These are phyloP conservation scores for Linum trigynum DNA, from an alignment of 345 rosid species.

Conservation along the genomic window DNA sequence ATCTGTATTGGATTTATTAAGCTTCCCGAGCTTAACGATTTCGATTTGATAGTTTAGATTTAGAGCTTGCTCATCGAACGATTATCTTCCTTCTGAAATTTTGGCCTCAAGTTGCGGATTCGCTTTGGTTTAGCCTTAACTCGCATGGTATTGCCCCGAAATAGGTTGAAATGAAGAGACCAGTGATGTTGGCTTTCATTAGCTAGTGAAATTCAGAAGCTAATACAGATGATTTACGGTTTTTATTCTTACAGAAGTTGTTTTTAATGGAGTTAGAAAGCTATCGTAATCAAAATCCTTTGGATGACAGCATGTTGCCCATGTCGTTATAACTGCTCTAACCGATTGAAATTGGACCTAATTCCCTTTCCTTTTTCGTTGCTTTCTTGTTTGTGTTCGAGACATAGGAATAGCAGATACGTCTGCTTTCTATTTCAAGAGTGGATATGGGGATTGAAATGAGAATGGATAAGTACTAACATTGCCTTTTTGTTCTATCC, in stretches of 20 bases:
- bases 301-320: not conserved
- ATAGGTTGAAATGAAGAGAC: not conserved
- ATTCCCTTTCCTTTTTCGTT: not conserved
- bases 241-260: no score
- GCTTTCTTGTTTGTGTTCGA: not conserved
- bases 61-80: not conserved
- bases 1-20: not conserved
- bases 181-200: not conserved
- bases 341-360: not conserved
- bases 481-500: conserved; percentile 3
- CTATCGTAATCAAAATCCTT: no score
- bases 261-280: no score
- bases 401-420: not conserved
- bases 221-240: not conserved
- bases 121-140: not conserved
- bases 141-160: not conserved
- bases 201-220: not conserved
- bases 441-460: not conserved
- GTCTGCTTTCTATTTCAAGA: not conserved
- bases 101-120: not conserved
- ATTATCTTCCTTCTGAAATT: not conserved
- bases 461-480: conserved; percentile 4
- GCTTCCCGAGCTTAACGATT: not conserved
- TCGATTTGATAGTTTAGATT: not conserved
- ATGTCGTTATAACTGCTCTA: not conserved